Base-by-base conservation (phyloP, 202 grass and related monocot species). In the Saccharum hybrid region DNA sequence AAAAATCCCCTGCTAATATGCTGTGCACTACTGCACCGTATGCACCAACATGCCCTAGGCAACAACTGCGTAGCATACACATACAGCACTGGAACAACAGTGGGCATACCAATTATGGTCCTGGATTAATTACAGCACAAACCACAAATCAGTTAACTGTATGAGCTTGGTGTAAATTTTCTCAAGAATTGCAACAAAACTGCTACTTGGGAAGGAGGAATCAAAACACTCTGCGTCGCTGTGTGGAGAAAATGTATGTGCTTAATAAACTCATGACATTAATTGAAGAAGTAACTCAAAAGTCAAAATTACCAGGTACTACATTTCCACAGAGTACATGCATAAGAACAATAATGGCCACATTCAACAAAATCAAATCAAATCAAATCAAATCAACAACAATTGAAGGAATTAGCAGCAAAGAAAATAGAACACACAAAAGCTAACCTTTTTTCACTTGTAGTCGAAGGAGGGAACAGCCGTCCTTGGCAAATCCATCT, bases 391-490 rank as follows among this genome's bases (percentile, higher is more conserved):
- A 52, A 52, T 18, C 49, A 21, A 8, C 48, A 57, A 52, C 13
- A 49, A 52, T 18, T 52, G 14, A 52, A 52, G 21, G 15, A 68
- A 19, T 14, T 67, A 33, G 2, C 3, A 37, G 10, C 4, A 2
- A 26, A 42, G 2, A 8, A 33, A 19, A 59, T 8, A 6, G 2
- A 56, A 26, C 1, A 39, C 67, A 10, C 41, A 41, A 33, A 63
- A 80, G 10, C 0, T 18, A 37, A 10, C 71, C 57, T 10, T 22
- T 86, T 78, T 88, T 80, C 37, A 91, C 60, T 88, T 93, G 66
- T 89, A 91, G 33, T 93, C 84, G 33, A 90, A 93, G 39, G 74
- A 89, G 19, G 90, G 88, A 28, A 90, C 61, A 4, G 86, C 75
- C 23, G 71, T 26, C 31, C 74, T 84, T 13, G 90, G 21, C 13